Percentiles rank a stretch among this genome's conserved stretches.
phyloP scores from a whole-genome alignment of 2,329 filamentous ascomycete genomes.

The Fusarium chaquense region DNA sequence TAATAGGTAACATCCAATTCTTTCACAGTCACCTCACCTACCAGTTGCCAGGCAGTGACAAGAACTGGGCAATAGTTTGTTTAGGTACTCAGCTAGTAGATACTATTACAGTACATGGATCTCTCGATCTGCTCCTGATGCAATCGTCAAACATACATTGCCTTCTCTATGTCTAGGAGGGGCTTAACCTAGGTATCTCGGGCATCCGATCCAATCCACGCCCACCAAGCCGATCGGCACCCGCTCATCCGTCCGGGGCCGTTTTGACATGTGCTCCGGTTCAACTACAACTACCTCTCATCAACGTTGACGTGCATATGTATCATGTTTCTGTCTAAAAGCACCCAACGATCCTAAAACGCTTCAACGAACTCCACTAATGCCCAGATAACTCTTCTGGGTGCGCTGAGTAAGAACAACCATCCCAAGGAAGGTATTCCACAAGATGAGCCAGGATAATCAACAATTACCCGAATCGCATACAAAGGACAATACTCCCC shows the following conservation, averaged over 20 bases:
- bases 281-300: constrained; percentile 7
- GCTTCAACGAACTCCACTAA: neutral
- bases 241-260: constrained; percentile 41
- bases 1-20: neutral
- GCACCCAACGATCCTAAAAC: neutral
- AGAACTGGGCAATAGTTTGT: neutral
- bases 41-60: neutral
- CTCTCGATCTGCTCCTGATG: neutral
- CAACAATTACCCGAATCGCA: constrained; percentile 1
- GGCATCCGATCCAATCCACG: constrained; percentile 22
- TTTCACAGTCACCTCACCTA: neutral
- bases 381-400: neutral
- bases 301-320: neutral
- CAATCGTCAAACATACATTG: neutral
- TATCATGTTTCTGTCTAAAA: neutral
- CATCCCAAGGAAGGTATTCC: neutral
- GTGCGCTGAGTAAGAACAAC: neutral
- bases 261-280: constrained; percentile 37
- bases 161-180: neutral
- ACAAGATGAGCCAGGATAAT: constrained; percentile 34
- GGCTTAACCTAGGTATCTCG: constrained; percentile 27
- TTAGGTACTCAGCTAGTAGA: neutral
- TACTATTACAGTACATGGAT: neutral
- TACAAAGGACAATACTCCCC: constrained; percentile 2
- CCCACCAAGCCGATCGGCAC: constrained; percentile 39